Base-by-base conservation (phyloP, 805 yeast species). In the Pichia deserticola region DNA sequence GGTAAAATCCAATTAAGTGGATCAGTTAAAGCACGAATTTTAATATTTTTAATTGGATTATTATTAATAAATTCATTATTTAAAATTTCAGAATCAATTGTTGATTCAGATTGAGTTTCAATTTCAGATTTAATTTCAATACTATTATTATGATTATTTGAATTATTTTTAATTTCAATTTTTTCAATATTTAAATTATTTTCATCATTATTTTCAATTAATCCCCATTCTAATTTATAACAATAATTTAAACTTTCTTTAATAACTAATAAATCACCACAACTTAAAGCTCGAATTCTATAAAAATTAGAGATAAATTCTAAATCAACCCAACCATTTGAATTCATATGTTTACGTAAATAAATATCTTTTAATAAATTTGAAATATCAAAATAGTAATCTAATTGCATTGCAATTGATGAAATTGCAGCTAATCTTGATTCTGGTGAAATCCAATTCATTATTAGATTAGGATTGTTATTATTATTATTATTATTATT, bases 361-460 rank as follows among this genome's bases (percentile, higher is more conserved):
- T 70, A 92, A 46, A 83, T 71, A 69, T 93, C 99, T 69, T 89
- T 86, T 58, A 84, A 73, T 68, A 93, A 75, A 68, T 93, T 93
- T 59, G 89, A 96, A 45, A 82, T 74, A 33, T 95, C 84, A 70
- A 93, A 86, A 68, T 93, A 93, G 73, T 93, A 93, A 63, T 88
- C 93, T 47, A 92, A 72, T 73, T 90, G 98, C 66, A 64, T 66
- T 7, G 77, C 51, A 42, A 60, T 48, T 30, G 59, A 47, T 25
- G 51, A 52, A 38, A 53, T 47, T 13, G 62, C 54, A 40, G 51
- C 57, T 5, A 35, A 33, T 32, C 54, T 47, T 15, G 48, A 44
- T 43, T 53, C 54, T 11, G 40, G 39, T 10, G 49, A 39, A 5
- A 51, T 50, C 55, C 55, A 53, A 12, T 50, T 48, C 25, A 53